These are phyloP conservation scores for Botrytis hyacinthi DNA, from an alignment of 2,329 filamentous ascomycete species.

Conservation along the genomic window DNA sequence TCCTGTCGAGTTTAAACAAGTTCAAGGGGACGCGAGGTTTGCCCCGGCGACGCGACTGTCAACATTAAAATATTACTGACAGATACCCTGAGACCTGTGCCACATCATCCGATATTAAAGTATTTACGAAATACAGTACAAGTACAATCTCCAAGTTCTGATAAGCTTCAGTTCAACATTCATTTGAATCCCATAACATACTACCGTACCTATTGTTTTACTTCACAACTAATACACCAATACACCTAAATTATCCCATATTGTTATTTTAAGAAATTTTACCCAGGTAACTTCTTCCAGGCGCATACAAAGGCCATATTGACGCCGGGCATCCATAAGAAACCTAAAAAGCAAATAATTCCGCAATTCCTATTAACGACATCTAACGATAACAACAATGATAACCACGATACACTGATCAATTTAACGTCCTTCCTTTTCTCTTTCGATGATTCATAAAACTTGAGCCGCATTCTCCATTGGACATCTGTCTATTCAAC, in stretches of 20 bases:
- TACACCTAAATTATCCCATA: background rate
- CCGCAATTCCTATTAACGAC: conserved; percentile 12
- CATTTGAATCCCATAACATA: conserved; percentile 5
- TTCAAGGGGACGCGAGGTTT: conserved; percentile 12
- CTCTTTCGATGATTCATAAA: conserved; percentile 20
- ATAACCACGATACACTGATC: conserved; percentile 19
- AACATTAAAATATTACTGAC: conserved; percentile 9
- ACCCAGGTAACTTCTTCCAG: background rate
- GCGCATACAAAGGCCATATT: conserved; percentile 6
- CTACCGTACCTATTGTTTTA: background rate
- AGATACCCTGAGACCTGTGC: conserved; percentile 16
- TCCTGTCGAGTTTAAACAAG: background rate
- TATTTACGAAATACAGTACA: conserved; percentile 2
- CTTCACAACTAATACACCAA: conserved; percentile 4
- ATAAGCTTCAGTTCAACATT: conserved; percentile 10
- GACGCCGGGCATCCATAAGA: background rate
- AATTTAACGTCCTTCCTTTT: conserved; percentile 9
- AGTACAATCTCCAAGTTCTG: conserved; percentile 4
- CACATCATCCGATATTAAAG: conserved; percentile 13
- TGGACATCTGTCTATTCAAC: conserved; percentile 12
- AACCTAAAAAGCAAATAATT: conserved; percentile 9
- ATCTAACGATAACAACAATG: conserved; percentile 20
- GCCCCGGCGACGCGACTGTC: conserved; percentile 18
- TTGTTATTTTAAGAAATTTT: background rate
- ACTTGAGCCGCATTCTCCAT: background rate